Percentiles rank a stretch among this genome's conserved stretches.
Conservation (phyloP, 2,329 filamentous ascomycete species). For the Lasiodiplodia theobromae region DNA sequence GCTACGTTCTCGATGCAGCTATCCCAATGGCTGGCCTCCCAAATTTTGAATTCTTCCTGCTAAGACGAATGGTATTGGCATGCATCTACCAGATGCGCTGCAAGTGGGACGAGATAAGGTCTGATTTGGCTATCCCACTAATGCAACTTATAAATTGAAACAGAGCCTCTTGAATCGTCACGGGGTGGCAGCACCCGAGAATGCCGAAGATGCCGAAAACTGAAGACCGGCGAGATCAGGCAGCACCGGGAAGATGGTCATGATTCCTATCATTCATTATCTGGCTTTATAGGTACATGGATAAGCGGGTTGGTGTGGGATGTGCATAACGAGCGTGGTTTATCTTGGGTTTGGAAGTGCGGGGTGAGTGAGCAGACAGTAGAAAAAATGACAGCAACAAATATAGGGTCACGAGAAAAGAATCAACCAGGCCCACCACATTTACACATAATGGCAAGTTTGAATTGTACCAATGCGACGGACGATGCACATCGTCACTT, state of each 20-base stretch:
- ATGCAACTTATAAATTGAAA: neutral
- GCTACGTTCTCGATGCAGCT: neutral
- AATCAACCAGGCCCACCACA: too few species aligned
- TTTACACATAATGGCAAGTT: too few species aligned
- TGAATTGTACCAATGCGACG: too few species aligned
- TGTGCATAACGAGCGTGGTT: neutral
- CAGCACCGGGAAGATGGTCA: neutral
- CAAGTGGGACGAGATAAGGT: neutral
- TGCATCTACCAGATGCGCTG: neutral
- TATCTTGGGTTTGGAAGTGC: too few species aligned
- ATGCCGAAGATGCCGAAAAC: constrained; percentile 11
- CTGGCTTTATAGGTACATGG: neutral
- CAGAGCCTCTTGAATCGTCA: neutral
- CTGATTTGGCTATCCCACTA: neutral
- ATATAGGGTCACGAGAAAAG: too few species aligned
- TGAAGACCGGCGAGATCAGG: neutral
- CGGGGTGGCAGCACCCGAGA: neutral
- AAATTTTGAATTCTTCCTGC: too few species aligned
- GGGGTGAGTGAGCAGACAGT: too few species aligned
- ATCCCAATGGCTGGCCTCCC: too few species aligned
- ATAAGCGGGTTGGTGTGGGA: neutral
- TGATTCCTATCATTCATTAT: neutral
- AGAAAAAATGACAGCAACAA: too few species aligned
- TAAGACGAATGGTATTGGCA: neutral
- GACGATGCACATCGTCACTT: too few species aligned